phyloP scores from a whole-genome alignment of 805 yeast genomes.

The Ogataea angusta region DNA sequence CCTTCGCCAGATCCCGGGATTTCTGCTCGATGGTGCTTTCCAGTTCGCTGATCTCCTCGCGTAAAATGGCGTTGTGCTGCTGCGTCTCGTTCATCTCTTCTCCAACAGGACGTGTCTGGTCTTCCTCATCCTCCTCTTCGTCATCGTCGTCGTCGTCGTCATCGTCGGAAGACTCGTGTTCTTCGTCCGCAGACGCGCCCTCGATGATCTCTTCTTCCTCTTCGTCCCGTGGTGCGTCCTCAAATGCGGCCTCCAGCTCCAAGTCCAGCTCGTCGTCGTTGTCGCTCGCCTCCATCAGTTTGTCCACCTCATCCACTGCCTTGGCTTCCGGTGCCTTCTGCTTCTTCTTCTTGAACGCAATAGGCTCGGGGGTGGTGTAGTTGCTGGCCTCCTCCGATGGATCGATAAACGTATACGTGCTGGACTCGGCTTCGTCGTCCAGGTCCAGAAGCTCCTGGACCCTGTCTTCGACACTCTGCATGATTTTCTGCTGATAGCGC shows the following conservation, averaged over 20 bases:
- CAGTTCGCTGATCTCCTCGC: constrained; percentile 82
- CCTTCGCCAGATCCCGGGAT: constrained; percentile 65
- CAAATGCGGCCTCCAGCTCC: constrained; percentile 23
- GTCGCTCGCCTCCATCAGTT: constrained; percentile 30
- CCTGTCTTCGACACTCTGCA: constrained; percentile 72
- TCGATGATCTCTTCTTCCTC: constrained; percentile 43
- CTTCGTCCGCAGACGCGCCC: constrained; percentile 44
- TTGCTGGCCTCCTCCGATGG: constrained; percentile 37
- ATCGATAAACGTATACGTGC: constrained; percentile 71
- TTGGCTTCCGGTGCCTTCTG: constrained; percentile 19
- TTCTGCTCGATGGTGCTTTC: constrained; percentile 75
- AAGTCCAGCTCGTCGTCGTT: constrained; percentile 29
- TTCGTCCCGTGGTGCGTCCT: constrained; percentile 24
- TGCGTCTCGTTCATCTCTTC: constrained; percentile 46
- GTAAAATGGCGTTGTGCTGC: constrained; percentile 69
- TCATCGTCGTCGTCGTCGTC: constrained; percentile 48
- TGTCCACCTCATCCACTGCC: constrained; percentile 31
- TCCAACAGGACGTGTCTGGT: constrained; percentile 36
- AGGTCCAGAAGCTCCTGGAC: constrained; percentile 72
- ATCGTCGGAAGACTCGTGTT: constrained; percentile 43
- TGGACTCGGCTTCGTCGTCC: constrained; percentile 83
- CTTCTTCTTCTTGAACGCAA: constrained; percentile 20
- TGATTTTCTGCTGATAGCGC: constrained; percentile 63
- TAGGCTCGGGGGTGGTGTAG: constrained; percentile 27
- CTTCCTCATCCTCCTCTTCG: constrained; percentile 41